phyloP scores from a whole-genome alignment of 768 basidiomycete genomes.

The Cystobasidium onofrii region DNA sequence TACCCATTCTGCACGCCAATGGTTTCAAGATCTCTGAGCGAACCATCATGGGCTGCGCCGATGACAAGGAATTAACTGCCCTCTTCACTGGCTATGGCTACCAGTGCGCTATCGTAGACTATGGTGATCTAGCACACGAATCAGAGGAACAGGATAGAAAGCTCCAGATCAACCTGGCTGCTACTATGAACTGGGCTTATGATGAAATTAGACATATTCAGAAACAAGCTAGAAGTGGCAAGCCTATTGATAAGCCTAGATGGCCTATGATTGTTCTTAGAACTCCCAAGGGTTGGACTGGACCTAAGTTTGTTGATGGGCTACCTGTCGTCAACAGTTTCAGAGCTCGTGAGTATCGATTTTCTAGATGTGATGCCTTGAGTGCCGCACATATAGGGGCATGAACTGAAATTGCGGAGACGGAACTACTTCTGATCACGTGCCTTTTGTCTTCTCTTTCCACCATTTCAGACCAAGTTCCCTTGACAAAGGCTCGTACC shows the following conservation, averaged over 20 bases:
- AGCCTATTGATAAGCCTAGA: conserved; percentile 74
- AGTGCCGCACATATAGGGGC: background rate
- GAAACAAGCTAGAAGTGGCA: conserved; percentile 63
- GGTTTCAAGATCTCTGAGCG: conserved; percentile 86
- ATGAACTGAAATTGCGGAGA: conserved; percentile 45
- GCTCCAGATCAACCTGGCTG: conserved; percentile 69
- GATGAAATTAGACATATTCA: conserved; percentile 58
- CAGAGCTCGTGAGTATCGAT: conserved; percentile 16
- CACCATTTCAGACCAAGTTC: conserved; percentile 67
- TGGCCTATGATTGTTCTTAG: conserved; percentile 82
- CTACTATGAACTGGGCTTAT: conserved; percentile 61
- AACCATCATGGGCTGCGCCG: conserved; percentile 84
- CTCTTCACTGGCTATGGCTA: conserved; percentile 70
- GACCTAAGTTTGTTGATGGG: conserved; percentile 35
- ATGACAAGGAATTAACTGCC: conserved; percentile 67
- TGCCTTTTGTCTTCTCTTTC: conserved; percentile 59
- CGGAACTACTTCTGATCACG: background rate
- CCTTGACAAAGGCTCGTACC: conserved; percentile 64
- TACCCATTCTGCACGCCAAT: conserved; percentile 70
- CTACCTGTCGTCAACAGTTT: conserved; percentile 24
- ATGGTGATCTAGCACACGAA: conserved; percentile 40
- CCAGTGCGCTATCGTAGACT: conserved; percentile 71
- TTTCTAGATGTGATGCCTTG: background rate
- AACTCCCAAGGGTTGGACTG: conserved; percentile 60
- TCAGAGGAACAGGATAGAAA: conserved; percentile 42